Conservation (phyloP, 441 rosid genomes). For the Erodium moschatum region DNA sequence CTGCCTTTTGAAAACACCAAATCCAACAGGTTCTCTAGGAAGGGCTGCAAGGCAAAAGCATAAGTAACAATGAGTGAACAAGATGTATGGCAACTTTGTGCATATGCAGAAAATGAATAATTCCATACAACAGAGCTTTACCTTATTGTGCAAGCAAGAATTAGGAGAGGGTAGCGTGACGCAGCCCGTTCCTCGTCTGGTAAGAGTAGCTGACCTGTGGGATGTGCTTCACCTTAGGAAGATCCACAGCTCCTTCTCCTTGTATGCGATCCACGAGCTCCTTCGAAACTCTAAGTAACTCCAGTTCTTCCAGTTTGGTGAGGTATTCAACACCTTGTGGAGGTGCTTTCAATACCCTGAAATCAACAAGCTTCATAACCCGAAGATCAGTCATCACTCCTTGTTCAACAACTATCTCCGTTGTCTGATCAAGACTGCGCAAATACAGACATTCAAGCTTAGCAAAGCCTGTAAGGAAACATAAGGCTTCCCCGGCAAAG, state of each 20-base stretch:
- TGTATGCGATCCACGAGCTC: background rate
- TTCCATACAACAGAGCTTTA: background rate
- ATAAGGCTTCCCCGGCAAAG: background rate
- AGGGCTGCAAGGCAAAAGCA: background rate
- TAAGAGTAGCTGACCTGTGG: background rate
- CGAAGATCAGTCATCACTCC: background rate
- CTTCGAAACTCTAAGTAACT: background rate
- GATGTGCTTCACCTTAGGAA: conserved; percentile 4
- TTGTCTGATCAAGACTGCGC: background rate
- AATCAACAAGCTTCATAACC: background rate
- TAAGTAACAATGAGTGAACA: background rate
- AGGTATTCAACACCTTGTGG: background rate
- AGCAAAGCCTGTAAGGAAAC: background rate
- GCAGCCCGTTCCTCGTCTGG: background rate
- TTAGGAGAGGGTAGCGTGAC: background rate
- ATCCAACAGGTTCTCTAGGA: background rate
- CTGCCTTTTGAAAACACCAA: background rate
- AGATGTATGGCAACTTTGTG: background rate
- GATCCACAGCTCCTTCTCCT: background rate
- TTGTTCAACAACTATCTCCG: background rate
- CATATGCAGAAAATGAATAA: background rate
- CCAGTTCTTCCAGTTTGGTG: background rate
- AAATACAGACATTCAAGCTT: background rate
- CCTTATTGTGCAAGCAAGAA: background rate
- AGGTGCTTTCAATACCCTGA: background rate